Conservation (phyloP, 2,329 filamentous ascomycete genomes). For the Periconia digitata region DNA sequence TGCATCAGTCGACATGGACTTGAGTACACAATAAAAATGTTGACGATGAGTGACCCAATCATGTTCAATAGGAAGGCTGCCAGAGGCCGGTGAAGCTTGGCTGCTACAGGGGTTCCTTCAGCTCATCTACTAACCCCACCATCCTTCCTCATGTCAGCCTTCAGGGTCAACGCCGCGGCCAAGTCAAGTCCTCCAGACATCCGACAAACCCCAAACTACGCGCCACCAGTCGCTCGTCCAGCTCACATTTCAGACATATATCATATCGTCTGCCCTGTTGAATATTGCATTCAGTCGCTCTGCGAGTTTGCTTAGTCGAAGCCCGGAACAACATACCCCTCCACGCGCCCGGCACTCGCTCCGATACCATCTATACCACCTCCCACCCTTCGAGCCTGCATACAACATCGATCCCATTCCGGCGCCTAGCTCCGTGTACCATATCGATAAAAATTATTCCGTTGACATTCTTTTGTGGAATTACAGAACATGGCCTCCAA, state of each 20-base stretch:
- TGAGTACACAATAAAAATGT: not conserved
- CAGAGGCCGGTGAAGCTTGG: not conserved
- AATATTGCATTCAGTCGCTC: not conserved
- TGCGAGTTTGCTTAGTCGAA: not conserved
- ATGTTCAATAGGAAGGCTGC: not conserved
- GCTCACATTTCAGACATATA: no score
- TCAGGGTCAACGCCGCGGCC: not conserved
- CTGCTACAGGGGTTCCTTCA: not conserved
- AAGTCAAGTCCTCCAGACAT: not conserved
- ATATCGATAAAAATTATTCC: not conserved
- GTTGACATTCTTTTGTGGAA: not conserved
- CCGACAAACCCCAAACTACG: no score
- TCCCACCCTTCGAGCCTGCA: not conserved
- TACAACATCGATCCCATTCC: not conserved
- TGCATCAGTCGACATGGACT: not conserved
- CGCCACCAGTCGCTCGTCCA: no score
- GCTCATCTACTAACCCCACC: not conserved
- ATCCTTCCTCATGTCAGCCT: not conserved
- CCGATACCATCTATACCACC: not conserved
- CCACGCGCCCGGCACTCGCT: no score
- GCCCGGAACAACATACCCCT: not conserved
- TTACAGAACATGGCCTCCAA: slow-evolving; percentile 30
- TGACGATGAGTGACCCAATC: not conserved
- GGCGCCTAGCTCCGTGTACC: not conserved
- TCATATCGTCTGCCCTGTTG: not conserved